Conservation (phyloP, 345 rosid species). For the Eucalyptus polyanthemos region DNA sequence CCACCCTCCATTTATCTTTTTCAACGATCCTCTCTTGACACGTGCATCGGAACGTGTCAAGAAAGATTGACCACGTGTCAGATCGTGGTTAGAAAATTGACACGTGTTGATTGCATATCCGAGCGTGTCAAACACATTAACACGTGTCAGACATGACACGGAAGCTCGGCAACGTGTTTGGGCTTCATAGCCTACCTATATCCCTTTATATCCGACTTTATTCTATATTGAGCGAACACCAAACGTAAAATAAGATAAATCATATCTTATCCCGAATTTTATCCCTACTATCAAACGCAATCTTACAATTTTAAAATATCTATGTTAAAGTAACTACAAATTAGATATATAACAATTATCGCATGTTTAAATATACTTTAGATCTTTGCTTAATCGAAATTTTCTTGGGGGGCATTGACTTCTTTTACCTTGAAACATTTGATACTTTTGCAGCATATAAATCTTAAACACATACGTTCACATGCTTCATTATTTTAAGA, state of each 20-base stretch:
- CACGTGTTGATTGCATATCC: no score
- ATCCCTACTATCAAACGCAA: fast-evolving
- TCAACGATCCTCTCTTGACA: no score
- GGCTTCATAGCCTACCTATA: no score
- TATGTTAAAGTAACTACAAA: background rate
- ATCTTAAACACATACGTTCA: background rate
- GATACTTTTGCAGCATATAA: background rate
- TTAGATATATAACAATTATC: background rate
- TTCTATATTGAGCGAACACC: fast-evolving
- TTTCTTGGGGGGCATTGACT: background rate
- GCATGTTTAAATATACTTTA: background rate
- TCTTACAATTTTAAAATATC: background rate
- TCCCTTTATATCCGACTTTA: fast-evolving
- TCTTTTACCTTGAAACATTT: background rate
- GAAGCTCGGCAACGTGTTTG: no score
- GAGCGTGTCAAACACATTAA: no score
- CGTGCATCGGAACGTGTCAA: no score
- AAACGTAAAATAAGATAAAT: fast-evolving
- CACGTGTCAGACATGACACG: no score
- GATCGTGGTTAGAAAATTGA: no score
- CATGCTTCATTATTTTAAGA: background rate
- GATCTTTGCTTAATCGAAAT: background rate
- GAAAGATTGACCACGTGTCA: fast-evolving
- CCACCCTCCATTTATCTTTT: no score
- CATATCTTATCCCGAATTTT: no score